A percentile compares a stretch with the other conserved stretches of the same genome.
phyloP scores from a whole-genome alignment of 345 rosid species.

The Eucalyptus melliodora region DNA sequence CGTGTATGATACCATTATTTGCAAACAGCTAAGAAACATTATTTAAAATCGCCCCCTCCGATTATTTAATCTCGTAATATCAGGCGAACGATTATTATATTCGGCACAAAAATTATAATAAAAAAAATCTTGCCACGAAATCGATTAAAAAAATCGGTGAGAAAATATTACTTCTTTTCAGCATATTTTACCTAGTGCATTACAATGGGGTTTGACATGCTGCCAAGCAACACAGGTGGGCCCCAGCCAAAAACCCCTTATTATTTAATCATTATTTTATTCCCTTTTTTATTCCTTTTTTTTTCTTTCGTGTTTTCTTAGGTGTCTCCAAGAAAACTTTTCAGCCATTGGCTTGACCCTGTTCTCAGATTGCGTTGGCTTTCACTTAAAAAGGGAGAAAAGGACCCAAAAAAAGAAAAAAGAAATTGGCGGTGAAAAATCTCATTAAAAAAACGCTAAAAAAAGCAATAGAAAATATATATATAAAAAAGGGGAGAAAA shows the following conservation, averaged over 20 bases:
- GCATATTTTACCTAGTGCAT: background rate
- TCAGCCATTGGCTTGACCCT: background rate
- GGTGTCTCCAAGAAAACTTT: background rate
- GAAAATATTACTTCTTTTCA: background rate
- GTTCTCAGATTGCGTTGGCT: background rate
- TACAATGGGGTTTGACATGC: conserved; percentile 1
- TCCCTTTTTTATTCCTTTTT: background rate
- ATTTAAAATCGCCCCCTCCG: background rate
- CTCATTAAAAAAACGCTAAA: background rate
- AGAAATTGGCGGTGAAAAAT: background rate
- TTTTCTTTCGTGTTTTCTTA: background rate
- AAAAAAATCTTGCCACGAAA: background rate
- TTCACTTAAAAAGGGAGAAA: background rate
- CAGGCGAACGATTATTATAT: background rate
- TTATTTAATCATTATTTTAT: background rate
- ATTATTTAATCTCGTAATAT: background rate
- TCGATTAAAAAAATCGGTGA: background rate
- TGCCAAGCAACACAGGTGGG: conserved; percentile 8
- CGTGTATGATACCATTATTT: background rate
- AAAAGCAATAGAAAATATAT: background rate
- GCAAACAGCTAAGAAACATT: conserved; percentile 4
- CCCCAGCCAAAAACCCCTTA: background rate
- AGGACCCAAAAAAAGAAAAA: background rate
- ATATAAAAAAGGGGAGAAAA: background rate
- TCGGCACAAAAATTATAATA: background rate